These are phyloP conservation scores for Fusarium pininemorale DNA, from an alignment of 2,329 filamentous ascomycete genomes.

Conservation along the genomic window DNA sequence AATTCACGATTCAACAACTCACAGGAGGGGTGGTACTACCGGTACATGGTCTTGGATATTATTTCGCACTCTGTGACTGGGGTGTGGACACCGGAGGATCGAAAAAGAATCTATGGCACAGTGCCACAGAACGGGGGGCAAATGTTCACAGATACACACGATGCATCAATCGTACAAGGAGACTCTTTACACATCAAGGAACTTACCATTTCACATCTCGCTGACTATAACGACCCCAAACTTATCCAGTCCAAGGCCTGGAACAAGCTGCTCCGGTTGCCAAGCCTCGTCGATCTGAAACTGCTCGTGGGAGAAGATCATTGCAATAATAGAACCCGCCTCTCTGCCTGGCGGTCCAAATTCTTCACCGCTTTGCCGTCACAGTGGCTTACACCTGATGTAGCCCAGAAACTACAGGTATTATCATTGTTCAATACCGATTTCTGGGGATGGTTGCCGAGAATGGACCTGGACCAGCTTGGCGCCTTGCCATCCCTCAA, in stretches of 20 bases:
- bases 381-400: conserved; percentile 12
- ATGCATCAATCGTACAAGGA: rapidly evolving
- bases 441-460: conserved; percentile 51
- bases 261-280: neutral
- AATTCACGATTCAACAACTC: too few species aligned
- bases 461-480: conserved; percentile 43
- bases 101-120: rapidly evolving
- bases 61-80: rapidly evolving
- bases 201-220: neutral
- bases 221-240: neutral
- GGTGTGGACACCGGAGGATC: rapidly evolving
- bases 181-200: rapidly evolving
- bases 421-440: conserved; percentile 49
- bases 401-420: conserved; percentile 39
- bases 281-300: neutral
- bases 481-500: conserved; percentile 48
- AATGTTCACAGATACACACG: neutral
- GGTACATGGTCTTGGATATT: neutral
- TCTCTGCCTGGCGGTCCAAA: neutral
- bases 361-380: conserved; percentile 23
- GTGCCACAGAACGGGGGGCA: rapidly evolving
- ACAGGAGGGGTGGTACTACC: neutral
- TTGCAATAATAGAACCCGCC: rapidly evolving
- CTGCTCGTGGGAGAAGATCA: neutral
- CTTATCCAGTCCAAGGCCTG: neutral